Base-by-base conservation (phyloP, 257 asterid genomes). In the Lycium ferocissimum region DNA sequence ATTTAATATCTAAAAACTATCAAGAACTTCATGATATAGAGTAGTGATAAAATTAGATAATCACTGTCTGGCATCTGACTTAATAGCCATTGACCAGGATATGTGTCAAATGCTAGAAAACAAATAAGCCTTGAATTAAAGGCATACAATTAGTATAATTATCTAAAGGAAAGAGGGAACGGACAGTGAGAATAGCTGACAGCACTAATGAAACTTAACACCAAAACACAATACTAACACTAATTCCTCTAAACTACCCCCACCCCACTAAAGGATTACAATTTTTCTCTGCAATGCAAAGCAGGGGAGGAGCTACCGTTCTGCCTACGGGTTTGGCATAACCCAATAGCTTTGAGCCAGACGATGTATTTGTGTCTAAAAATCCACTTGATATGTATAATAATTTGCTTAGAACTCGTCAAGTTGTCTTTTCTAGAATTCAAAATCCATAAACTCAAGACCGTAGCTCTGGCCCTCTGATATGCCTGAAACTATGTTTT, bases 371-470 rank as follows among this genome's bases (percentile, higher is more conserved):
- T 66, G 59, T 54, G 59, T 12, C 3, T 12, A 54, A 54, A 54
- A 54, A 54, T 54, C 59, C 18, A 54, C 18, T 54, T 33, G 47
- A 66, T 1, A 66, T 66, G 73, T 6, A 66, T 66, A 35, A 0
- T 66, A 66, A 66, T 0, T 35, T 35, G 14, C 15, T 69, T 22
- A 69, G 13, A 69, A 69, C 26, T 7, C 1, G 1, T 69, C 38
- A 37, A 69, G 14, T 51, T 15, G 10, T 4, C 53, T 69, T 69
- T 37, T 7, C 51, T 37, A 69, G 26, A 69, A 69, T 69, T 69
- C 78, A 37, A 15, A 69, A 69, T 69, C 53, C 78, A 69, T 7
- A 37, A 7, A 69, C 78, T 69, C 9, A 69, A 69, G 51, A 69
- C 26, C 26, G 7, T 15, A 69, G 76, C 76, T 37, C 76, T 51